phyloP scores from a whole-genome alignment of 2,329 filamentous ascomycete species.

The Raffaelea deltoideospora region DNA sequence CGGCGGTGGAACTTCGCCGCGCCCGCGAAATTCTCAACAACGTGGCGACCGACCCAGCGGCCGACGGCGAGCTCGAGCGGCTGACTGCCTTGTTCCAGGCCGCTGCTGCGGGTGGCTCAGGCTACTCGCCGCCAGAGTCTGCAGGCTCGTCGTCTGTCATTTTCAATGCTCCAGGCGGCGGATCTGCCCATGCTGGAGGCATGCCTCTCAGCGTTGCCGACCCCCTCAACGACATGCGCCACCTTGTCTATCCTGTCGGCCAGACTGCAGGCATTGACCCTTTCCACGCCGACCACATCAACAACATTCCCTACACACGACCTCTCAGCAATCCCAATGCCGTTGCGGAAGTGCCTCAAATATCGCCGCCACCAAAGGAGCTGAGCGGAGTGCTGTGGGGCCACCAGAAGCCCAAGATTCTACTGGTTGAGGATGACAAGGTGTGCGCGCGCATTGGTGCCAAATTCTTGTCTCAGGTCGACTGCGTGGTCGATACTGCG shows the following conservation, averaged over 20 bases:
- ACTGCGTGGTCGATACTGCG: conserved; percentile 52
- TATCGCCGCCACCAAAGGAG: conserved; percentile 19
- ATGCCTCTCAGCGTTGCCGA: conserved; percentile 30
- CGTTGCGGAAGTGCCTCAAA: conserved; percentile 25
- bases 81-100: conserved; percentile 37
- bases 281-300: conserved; percentile 84
- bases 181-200: conserved; percentile 23
- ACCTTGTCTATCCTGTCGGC: conserved; percentile 80
- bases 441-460: conserved; percentile 53
- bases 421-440: conserved; percentile 75
- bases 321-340: conserved; percentile 44
- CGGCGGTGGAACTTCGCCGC: conserved; percentile 35
- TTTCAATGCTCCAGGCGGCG: conserved; percentile 30
- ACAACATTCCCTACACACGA: conserved; percentile 80
- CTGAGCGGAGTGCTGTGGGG: conserved; percentile 38
- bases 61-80: conserved; percentile 39
- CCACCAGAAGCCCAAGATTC: conserved; percentile 55
- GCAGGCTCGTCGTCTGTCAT: conserved; percentile 34
- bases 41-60: conserved; percentile 33
- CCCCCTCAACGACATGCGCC: conserved; percentile 39
- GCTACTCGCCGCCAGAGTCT: conserved; percentile 34
- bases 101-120: no score
- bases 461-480: conserved; percentile 51
- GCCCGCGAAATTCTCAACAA: conserved; percentile 41
- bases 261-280: conserved; percentile 87